Conservation (phyloP, 352 stramenopile genomes). For the Globisporangium splendens region DNA sequence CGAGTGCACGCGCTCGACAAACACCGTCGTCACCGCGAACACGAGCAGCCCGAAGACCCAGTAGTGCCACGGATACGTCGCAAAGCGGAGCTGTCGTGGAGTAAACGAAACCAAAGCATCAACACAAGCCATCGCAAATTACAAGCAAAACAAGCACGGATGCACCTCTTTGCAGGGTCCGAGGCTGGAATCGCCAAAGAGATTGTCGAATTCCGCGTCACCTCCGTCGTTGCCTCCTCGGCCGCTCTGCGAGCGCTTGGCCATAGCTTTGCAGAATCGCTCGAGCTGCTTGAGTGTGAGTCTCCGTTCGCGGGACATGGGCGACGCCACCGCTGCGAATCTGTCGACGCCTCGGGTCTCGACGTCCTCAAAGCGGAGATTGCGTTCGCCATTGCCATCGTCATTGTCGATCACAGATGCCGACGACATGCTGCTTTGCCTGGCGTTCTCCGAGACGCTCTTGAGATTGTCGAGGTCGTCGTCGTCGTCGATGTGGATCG, state of each 20-base stretch:
- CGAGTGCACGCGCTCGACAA: conserved; percentile 47
- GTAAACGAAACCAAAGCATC: background rate
- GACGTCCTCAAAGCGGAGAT: conserved; percentile 11
- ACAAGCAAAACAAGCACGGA: too few relatives aligned
- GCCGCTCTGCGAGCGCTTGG: conserved; percentile 10
- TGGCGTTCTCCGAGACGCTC: background rate
- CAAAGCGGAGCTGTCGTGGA: conserved; percentile 38
- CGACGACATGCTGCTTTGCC: too few relatives aligned
- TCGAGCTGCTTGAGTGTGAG: conserved; percentile 31
- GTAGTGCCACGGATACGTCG: conserved; percentile 55
- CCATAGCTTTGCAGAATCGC: conserved; percentile 29
- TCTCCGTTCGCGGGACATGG: conserved; percentile 17
- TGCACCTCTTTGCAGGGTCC: conserved; percentile 13
- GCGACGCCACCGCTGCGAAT: background rate
- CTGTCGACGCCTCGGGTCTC: conserved; percentile 2
- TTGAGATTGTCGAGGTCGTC: background rate
- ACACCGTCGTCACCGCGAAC: conserved; percentile 50
- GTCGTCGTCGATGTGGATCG: conserved; percentile 12
- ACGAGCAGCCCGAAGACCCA: conserved; percentile 53
- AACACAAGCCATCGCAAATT: background rate
- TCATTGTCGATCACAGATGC: too few relatives aligned
- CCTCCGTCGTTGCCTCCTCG: conserved; percentile 13
- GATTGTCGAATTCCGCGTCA: conserved; percentile 23
- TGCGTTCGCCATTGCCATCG: background rate
- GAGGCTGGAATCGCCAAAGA: conserved; percentile 18